A percentile compares a stretch with the other conserved stretches of the same genome.
Conservation (phyloP, 805 yeast genomes). For the Candida ascalaphidarum region DNA sequence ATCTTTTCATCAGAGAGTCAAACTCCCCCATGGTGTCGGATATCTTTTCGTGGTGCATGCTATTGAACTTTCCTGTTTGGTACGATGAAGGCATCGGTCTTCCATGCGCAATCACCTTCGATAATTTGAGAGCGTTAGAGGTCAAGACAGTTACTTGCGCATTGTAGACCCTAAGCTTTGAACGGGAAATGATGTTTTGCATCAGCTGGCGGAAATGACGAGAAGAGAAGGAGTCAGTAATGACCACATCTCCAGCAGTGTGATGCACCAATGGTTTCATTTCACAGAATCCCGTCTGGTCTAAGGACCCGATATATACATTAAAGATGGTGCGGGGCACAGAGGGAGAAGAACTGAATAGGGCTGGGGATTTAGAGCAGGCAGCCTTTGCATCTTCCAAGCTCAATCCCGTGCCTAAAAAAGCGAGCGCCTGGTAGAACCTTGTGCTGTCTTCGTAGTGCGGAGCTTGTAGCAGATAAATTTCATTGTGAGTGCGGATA, state of each 20-base stretch:
- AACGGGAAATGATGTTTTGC: too few relatives aligned
- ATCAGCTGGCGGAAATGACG: slow-evolving; percentile 13
- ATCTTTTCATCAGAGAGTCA: slow-evolving; percentile 22
- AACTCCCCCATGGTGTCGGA: slow-evolving; percentile 23
- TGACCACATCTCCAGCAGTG: slow-evolving; percentile 24
- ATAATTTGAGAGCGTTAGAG: slow-evolving; percentile 23
- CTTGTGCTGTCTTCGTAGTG: slow-evolving; percentile 15
- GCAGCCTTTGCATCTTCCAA: slow-evolving; percentile 6
- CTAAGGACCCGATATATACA: slow-evolving; percentile 27
- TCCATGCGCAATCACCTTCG: slow-evolving; percentile 22
- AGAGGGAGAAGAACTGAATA: too few relatives aligned
- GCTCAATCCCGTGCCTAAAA: slow-evolving; percentile 20
- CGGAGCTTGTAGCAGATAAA: slow-evolving; percentile 19
- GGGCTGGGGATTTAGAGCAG: too few relatives aligned
- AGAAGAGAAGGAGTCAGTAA: slow-evolving; percentile 20
- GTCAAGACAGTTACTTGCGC: slow-evolving; percentile 19
- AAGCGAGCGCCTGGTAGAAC: slow-evolving; percentile 19
- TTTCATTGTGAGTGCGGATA: slow-evolving; percentile 29
- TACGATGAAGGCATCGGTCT: slow-evolving; percentile 26
- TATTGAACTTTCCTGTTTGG: slow-evolving; percentile 9
- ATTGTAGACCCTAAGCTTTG: slow-evolving; percentile 1
- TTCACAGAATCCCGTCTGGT: slow-evolving; percentile 36
- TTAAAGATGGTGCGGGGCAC: too few relatives aligned
- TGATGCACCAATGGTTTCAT: slow-evolving; percentile 24
- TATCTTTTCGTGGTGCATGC: slow-evolving; percentile 18